phyloP scores from a whole-genome alignment of 2,329 filamentous ascomycete species.

The Fusarium heterosporum region DNA sequence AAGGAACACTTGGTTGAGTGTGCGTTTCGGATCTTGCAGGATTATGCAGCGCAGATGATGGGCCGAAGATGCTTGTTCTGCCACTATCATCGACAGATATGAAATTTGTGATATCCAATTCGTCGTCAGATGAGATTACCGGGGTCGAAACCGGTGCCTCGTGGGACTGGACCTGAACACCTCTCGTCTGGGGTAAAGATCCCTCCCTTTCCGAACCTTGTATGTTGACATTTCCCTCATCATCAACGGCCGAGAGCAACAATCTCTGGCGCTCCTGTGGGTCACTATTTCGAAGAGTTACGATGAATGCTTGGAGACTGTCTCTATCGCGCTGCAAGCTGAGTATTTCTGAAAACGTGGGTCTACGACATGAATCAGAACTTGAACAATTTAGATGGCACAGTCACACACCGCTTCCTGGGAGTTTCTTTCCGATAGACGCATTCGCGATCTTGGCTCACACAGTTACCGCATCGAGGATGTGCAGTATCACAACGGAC shows the following conservation, averaged over 20 bases:
- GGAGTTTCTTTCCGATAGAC: conserved; percentile 6
- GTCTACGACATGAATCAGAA: background rate
- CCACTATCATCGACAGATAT: conserved; percentile 14
- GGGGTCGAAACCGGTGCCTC: background rate
- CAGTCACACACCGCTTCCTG: background rate
- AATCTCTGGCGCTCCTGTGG: background rate
- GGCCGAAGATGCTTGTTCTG: conserved; percentile 14
- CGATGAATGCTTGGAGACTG: background rate
- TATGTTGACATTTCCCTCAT: background rate
- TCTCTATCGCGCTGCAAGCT: conserved; percentile 7
- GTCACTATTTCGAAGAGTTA: conserved; percentile 2
- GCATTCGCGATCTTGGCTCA: conserved; percentile 2
- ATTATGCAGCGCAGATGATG: conserved; percentile 13
- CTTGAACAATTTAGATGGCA: accelerated
- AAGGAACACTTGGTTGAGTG: background rate
- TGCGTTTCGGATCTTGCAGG: background rate
- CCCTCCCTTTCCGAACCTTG: background rate
- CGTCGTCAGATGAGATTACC: conserved; percentile 3
- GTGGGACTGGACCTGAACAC: accelerated
- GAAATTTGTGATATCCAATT: conserved; percentile 5
- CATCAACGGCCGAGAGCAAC: background rate
- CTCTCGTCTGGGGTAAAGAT: background rate
- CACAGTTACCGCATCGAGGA: conserved; percentile 12
- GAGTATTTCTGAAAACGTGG: conserved; percentile 19
- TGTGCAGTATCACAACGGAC: conserved; percentile 10